Evolutionary conservation across 176 grass and related monocot species (phyloP).

Genomic region (Musa beccarii): DNA sequence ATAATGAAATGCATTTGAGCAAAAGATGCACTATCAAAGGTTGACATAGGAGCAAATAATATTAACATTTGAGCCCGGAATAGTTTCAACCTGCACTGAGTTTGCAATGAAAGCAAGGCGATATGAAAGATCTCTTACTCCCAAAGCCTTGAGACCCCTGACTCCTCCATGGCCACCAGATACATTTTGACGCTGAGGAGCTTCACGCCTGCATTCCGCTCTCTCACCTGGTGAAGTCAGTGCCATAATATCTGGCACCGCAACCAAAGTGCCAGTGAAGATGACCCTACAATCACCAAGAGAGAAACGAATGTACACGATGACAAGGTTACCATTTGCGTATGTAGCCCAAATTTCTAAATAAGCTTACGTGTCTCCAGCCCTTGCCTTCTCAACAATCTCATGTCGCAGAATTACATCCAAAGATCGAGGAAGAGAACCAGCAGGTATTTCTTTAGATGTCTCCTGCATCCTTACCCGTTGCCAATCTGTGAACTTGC

Average conservation of each 20-base stretch:
- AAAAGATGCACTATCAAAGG: not conserved
- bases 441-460: constrained; percentile 93
- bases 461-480: constrained; percentile 87
- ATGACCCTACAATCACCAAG: constrained; percentile 44
- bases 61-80: constrained; percentile 14
- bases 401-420: constrained; percentile 93
- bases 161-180: constrained; percentile 77
- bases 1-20: constrained; percentile 9
- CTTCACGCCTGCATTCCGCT: constrained; percentile 86
- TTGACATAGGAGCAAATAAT: not conserved
- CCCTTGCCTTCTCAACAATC: constrained; percentile 96
- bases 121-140: constrained; percentile 93
- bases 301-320: constrained; percentile 1
- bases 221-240: constrained; percentile 93
- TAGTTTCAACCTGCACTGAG: constrained; percentile 59
- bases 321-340: not conserved
- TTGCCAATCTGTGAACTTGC: constrained; percentile 98
- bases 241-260: constrained; percentile 92
- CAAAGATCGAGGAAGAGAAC: constrained; percentile 83
- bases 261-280: constrained; percentile 83
- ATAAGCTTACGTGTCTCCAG: constrained; percentile 75
- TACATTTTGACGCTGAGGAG: constrained; percentile 65
- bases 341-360: not conserved
- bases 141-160: constrained; percentile 76
- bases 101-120: constrained; percentile 90